These are phyloP conservation scores for Nicotiana undulata DNA, from an alignment of 257 asterid genomes.

Conservation along the genomic window DNA sequence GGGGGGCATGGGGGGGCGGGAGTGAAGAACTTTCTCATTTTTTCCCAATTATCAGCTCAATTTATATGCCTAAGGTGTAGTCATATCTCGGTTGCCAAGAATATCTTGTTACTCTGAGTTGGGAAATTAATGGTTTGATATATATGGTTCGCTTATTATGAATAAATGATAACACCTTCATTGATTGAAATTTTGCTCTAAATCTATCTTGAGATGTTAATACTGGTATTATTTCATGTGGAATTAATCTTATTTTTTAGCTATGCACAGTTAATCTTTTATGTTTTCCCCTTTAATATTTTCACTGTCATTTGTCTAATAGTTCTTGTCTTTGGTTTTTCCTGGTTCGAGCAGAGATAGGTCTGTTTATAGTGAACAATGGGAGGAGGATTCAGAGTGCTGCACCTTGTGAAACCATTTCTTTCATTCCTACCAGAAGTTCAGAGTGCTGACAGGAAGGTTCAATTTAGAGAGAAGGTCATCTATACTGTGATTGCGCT, in stretches of 20 bases:
- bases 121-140: not conserved
- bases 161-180: not conserved
- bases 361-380: conserved; percentile 17
- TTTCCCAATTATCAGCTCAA: not conserved
- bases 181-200: not conserved
- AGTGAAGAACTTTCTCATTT: not conserved
- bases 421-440: conserved; percentile 62
- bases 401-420: conserved; percentile 67
- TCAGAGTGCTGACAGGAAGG: conserved; percentile 61
- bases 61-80: not conserved
- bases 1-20: not conserved
- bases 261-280: not conserved
- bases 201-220: not conserved
- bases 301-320: not conserved
- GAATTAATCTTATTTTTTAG: not conserved
- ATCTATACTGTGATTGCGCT: conserved; percentile 53
- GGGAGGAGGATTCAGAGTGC: conserved; percentile 73
- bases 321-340: not conserved
- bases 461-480: conserved; percentile 62
- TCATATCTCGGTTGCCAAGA: not conserved
- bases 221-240: not conserved
- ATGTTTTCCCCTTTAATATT: not conserved
- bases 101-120: not conserved
- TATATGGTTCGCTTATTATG: not conserved
- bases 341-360: not conserved